Conservation (phyloP, 2,329 filamentous ascomycete genomes). For the Chalaropsis thielavioides region DNA sequence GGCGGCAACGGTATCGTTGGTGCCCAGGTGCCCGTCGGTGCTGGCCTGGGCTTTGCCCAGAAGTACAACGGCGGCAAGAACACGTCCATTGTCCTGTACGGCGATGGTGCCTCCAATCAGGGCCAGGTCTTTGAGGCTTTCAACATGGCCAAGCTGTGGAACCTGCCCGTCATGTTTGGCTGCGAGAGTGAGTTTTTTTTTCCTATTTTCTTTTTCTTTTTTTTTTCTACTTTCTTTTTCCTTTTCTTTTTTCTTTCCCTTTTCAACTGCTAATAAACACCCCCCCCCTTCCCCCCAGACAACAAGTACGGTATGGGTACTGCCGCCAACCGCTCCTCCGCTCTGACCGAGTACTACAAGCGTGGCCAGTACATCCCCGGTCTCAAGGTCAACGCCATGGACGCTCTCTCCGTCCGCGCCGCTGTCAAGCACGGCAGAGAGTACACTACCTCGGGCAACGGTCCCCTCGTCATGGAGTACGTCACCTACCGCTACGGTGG, state of each 20-base stretch:
- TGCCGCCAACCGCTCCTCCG: constrained; percentile 81
- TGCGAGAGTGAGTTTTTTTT: constrained; percentile 98
- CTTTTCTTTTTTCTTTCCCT: background rate
- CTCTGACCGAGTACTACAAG: constrained; percentile 99
- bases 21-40: constrained; percentile 93
- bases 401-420: constrained; percentile 93
- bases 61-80: constrained; percentile 83
- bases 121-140: constrained; percentile 99
- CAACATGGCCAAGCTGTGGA: constrained; percentile 99
- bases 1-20: constrained; percentile 98
- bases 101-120: constrained; percentile 97
- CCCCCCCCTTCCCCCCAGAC: constrained; percentile 49
- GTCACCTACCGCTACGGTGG: constrained; percentile 98
- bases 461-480: constrained; percentile 93
- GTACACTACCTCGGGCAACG: constrained; percentile 68
- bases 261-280: background rate
- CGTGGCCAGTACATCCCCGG: constrained; percentile 98
- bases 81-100: constrained; percentile 79
- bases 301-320: constrained; percentile 99
- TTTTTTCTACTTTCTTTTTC: background rate
- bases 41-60: constrained; percentile 91
- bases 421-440: constrained; percentile 90
- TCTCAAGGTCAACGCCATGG: constrained; percentile 99
- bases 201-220: no score
- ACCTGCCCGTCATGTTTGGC: constrained; percentile 84